A percentile compares a stretch with the other conserved stretches of the same genome.
phyloP scores from a whole-genome alignment of 2,329 filamentous ascomycete species.

The Colletotrichum limetticola region DNA sequence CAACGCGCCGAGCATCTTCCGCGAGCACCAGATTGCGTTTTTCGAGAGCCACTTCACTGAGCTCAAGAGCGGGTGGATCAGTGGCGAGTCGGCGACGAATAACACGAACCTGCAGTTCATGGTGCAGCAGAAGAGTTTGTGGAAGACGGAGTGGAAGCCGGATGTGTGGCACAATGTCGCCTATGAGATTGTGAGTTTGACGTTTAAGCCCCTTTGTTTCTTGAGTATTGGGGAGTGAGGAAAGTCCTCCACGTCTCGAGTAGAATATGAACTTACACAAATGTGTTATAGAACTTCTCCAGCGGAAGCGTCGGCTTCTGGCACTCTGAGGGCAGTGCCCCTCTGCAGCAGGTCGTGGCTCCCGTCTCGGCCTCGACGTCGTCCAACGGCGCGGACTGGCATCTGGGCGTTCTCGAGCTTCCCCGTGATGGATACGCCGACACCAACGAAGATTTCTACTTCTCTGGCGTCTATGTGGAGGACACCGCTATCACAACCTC shows the following conservation, averaged over 20 bases:
- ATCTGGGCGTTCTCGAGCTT: slow-evolving; percentile 76
- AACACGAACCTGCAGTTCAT: slow-evolving; percentile 72
- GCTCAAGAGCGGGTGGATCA: slow-evolving; percentile 74
- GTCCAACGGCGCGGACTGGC: slow-evolving; percentile 78
- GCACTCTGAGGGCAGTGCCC: slow-evolving; percentile 72
- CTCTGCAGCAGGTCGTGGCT: slow-evolving; percentile 67
- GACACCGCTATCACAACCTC: slow-evolving; percentile 45
- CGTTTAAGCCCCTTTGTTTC: neutral
- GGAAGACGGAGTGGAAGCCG: slow-evolving; percentile 69
- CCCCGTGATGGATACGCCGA: slow-evolving; percentile 66
- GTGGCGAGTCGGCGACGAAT: slow-evolving; percentile 54
- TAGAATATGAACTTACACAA: neutral
- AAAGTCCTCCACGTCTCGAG: neutral
- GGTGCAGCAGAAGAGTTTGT: slow-evolving; percentile 68
- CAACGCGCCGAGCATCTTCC: slow-evolving; percentile 69
- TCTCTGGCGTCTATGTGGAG: slow-evolving; percentile 78
- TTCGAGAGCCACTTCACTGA: slow-evolving; percentile 81
- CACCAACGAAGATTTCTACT: slow-evolving; percentile 74
- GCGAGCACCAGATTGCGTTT: slow-evolving; percentile 74
- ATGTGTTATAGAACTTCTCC: slow-evolving; percentile 62
- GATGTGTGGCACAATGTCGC: slow-evolving; percentile 81
- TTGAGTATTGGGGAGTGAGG: neutral
- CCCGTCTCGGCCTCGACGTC: slow-evolving; percentile 70
- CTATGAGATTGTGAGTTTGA: slow-evolving; percentile 68
- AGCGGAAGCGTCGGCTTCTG: slow-evolving; percentile 73